Evolutionary conservation across 2,329 filamentous ascomycete species (phyloP).

Genomic region (Rhinocladiella mackenziei): DNA sequence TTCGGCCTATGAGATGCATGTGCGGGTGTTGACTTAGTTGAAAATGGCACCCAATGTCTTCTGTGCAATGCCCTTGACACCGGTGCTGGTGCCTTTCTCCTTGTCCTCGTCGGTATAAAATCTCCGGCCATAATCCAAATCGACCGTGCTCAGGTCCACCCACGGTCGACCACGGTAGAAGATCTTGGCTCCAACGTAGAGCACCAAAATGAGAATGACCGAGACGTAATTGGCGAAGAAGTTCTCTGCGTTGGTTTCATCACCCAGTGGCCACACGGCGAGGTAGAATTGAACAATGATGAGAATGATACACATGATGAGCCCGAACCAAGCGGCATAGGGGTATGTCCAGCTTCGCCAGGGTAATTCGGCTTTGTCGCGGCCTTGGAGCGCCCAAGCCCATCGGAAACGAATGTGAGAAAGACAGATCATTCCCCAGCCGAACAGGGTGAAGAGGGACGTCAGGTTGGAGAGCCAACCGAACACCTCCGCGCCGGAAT

Average conservation of each 20-base stretch:
- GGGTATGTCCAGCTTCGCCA: conserved; percentile 47
- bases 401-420: conserved; percentile 44
- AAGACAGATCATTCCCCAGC: conserved; percentile 45
- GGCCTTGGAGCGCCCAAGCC: conserved; percentile 42
- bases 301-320: conserved; percentile 43
- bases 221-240: conserved; percentile 50
- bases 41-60: conserved; percentile 3
- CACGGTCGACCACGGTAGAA: conserved; percentile 36
- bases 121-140: conserved; percentile 11
- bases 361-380: conserved; percentile 37
- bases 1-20: too few relatives aligned
- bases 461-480: conserved; percentile 48
- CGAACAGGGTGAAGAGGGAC: conserved; percentile 44
- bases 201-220: conserved; percentile 41
- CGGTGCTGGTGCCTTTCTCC: not conserved
- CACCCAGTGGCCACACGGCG: conserved; percentile 43
- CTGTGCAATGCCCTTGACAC: conserved; percentile 1
- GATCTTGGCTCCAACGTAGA: conserved; percentile 41
- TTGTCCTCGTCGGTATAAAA: conserved; percentile 11
- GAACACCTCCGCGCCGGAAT: conserved; percentile 44
- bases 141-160: conserved; percentile 7
- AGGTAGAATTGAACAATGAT: conserved; percentile 49
- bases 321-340: conserved; percentile 43
- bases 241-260: conserved; percentile 34
- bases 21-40: not conserved